Evolutionary conservation across 371 early-diverging fungal genomes (phyloP).

Genomic region (Basidiobolus meristosporus): DNA sequence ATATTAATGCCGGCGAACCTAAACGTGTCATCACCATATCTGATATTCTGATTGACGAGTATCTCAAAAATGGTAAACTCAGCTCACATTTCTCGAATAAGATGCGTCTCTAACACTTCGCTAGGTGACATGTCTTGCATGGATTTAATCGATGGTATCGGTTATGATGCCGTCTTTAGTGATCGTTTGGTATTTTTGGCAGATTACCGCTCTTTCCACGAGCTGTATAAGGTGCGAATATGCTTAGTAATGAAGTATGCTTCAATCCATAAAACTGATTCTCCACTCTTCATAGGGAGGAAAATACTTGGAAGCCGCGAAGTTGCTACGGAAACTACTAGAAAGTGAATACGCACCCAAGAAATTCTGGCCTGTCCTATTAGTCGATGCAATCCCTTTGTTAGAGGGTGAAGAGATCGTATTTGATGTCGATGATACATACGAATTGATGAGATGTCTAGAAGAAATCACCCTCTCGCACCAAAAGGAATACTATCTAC

Average conservation of each 20-base stretch:
- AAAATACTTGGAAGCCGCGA: neutral
- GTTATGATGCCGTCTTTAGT: neutral
- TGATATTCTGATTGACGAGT: no score
- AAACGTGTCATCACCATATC: no score
- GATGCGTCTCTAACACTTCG: neutral
- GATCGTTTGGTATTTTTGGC: neutral
- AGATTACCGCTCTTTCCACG: conserved; percentile 1
- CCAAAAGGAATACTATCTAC: no score
- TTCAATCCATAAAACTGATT: neutral
- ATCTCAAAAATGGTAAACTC: neutral
- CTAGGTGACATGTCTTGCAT: neutral
- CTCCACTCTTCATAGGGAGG: neutral
- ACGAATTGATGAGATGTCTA: neutral
- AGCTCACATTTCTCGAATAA: neutral
- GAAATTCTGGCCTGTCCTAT: neutral
- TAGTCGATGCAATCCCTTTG: neutral
- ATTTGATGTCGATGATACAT: neutral
- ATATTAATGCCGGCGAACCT: no score
- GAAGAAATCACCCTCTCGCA: no score
- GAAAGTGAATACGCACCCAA: neutral
- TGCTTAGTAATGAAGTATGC: neutral
- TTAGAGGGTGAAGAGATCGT: neutral
- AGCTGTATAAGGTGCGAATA: neutral
- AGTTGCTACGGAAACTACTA: neutral
- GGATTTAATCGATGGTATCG: neutral